Conservation (phyloP, 768 basidiomycete genomes). For the Boletus reticuloceps region DNA sequence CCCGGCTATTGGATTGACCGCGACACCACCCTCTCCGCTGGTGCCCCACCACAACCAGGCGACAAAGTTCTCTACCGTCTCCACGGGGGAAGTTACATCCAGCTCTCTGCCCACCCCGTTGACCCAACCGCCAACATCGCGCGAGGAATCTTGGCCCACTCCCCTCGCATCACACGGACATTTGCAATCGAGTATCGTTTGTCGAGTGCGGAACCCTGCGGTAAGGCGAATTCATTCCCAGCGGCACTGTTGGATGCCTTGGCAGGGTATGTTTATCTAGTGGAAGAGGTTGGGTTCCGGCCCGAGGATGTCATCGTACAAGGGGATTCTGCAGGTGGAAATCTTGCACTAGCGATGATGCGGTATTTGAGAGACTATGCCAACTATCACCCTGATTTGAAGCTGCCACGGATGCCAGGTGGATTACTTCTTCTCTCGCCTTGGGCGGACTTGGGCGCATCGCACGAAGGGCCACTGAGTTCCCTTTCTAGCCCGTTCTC, state of each 20-base stretch:
- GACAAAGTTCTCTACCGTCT: conserved; percentile 35
- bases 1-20: conserved; percentile 39
- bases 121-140: conserved; percentile 25
- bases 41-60: conserved; percentile 20
- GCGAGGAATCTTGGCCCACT: conserved; percentile 14
- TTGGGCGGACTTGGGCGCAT: conserved; percentile 20
- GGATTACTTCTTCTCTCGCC: conserved; percentile 38
- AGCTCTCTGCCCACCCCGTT: conserved; percentile 27
- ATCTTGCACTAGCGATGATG: conserved; percentile 40
- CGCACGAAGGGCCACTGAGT: conserved; percentile 30
- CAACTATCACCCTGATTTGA: conserved; percentile 11
- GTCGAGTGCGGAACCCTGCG: conserved; percentile 29
- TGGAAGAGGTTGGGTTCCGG: conserved; percentile 39
- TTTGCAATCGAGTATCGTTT: conserved; percentile 50
- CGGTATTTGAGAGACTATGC: conserved; percentile 34
- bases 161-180: conserved; percentile 22
- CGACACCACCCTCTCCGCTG: conserved; percentile 12
- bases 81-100: conserved; percentile 32
- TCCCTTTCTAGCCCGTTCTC: conserved; percentile 34
- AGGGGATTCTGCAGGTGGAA: conserved; percentile 58
- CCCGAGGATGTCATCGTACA: conserved; percentile 43
- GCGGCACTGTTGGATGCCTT: conserved; percentile 51
- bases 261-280: conserved; percentile 50
- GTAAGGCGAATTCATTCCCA: conserved; percentile 43
- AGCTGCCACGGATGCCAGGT: conserved; percentile 22